These are phyloP conservation scores for Boletus pseudopeckii DNA, from an alignment of 768 basidiomycete genomes.

Conservation along the genomic window DNA sequence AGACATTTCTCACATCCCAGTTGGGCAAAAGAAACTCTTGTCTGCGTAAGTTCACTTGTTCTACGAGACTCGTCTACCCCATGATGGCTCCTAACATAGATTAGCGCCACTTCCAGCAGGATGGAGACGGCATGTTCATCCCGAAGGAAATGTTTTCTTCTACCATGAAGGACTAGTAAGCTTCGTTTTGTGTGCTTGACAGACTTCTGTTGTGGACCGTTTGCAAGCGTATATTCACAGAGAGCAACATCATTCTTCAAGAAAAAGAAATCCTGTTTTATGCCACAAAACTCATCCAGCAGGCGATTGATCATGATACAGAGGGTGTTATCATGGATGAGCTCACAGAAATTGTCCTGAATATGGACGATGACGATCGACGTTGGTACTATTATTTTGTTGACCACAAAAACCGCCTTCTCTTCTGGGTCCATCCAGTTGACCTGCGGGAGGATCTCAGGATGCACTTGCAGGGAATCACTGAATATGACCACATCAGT, in stretches of 20 bases:
- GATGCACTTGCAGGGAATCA: neutral
- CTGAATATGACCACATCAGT: constrained; percentile 6
- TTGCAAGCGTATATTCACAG: too few species aligned
- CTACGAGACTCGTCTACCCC: too few species aligned
- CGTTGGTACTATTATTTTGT: too few species aligned
- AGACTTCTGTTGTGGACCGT: neutral
- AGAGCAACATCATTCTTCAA: too few species aligned
- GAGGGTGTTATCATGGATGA: too few species aligned
- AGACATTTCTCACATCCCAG: neutral
- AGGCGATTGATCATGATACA: too few species aligned
- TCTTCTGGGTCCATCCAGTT: neutral
- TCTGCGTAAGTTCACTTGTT: neutral
- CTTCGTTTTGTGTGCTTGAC: neutral
- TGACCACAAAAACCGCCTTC: constrained; percentile 8
- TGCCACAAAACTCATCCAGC: too few species aligned
- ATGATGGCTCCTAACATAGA: neutral
- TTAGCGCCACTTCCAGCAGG: neutral
- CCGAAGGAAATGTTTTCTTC: constrained; percentile 8
- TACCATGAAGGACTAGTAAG: constrained; percentile 10
- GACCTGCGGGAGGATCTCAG: neutral
- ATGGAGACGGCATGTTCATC: constrained; percentile 11
- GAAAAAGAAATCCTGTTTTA: too few species aligned
- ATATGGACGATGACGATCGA: neutral
- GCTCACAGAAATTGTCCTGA: neutral
- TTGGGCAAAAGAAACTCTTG: constrained; percentile 5